A percentile compares a stretch with the other conserved stretches of the same genome.
These are phyloP conservation scores for Neopestalotiopsis sp. DNA, from an alignment of 2,329 filamentous ascomycete species.

Conservation along the genomic window DNA sequence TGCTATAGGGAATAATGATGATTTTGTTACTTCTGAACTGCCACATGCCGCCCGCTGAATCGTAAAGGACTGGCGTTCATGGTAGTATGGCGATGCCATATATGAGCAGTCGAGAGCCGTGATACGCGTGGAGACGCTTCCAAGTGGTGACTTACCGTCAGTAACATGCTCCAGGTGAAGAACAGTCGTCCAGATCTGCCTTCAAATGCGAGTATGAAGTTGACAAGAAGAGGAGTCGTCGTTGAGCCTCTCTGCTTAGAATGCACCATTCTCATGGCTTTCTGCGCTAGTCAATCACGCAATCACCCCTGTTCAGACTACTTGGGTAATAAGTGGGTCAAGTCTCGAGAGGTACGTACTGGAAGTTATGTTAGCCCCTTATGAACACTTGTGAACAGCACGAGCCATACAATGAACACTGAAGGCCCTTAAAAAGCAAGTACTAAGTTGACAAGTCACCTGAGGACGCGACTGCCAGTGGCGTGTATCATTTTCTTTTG, in stretches of 20 bases:
- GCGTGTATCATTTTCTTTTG: not conserved
- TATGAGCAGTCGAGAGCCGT: not conserved
- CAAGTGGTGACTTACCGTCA: not conserved
- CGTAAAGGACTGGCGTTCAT: not conserved
- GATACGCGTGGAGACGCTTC: not conserved
- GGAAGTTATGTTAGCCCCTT: not conserved
- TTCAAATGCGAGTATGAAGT: not conserved
- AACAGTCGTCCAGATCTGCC: not conserved
- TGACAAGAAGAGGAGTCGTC: slow-evolving; percentile 16
- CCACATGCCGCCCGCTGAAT: not conserved
- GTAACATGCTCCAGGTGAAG: not conserved
- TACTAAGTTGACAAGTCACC: slow-evolving; percentile 11
- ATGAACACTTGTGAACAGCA: not conserved
- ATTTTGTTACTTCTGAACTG: not conserved
- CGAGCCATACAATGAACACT: not conserved
- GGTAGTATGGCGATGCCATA: not conserved
- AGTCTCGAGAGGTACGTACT: not conserved
- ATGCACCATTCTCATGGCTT: slow-evolving; percentile 1
- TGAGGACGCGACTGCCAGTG: slow-evolving; percentile 13
- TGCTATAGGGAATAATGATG: not conserved
- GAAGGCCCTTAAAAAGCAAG: not conserved
- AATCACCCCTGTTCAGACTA: slow-evolving; percentile 14
- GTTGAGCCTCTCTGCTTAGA: slow-evolving; percentile 3
- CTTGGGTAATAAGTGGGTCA: slow-evolving; percentile 6
- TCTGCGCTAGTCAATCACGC: slow-evolving; percentile 18